Conservation (phyloP, 257 asterid genomes). For the Capsicum chinense region DNA sequence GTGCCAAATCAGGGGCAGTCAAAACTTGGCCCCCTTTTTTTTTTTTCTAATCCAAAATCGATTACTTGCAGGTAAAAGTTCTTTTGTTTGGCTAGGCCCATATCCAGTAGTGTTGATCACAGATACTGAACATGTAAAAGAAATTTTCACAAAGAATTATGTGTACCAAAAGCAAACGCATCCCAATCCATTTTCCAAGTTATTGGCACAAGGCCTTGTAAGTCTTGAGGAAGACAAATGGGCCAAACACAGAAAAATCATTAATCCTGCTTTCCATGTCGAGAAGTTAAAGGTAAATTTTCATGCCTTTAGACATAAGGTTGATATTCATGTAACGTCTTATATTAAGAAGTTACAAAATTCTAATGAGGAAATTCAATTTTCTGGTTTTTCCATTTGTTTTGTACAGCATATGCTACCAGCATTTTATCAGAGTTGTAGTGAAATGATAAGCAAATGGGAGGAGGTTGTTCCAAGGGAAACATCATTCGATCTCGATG, state of each 20-base stretch:
- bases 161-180: constrained; percentile 38
- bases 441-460: constrained; percentile 50
- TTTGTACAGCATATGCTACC: constrained; percentile 51
- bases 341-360: too few relatives aligned
- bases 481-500: constrained; percentile 44
- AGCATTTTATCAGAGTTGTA: constrained; percentile 41
- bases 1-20: too few relatives aligned
- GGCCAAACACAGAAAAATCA: constrained; percentile 64
- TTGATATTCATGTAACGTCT: too few relatives aligned
- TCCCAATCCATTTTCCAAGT: constrained; percentile 46
- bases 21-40: too few relatives aligned
- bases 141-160: constrained; percentile 42
- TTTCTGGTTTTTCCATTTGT: neutral
- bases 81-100: constrained; percentile 62
- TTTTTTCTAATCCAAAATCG: neutral
- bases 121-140: constrained; percentile 56
- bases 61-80: constrained; percentile 47
- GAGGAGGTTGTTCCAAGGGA: constrained; percentile 33
- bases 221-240: constrained; percentile 51
- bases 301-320: neutral
- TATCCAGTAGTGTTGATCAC: constrained; percentile 44
- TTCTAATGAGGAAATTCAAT: too few relatives aligned
- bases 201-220: constrained; percentile 47
- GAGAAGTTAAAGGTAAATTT: constrained; percentile 41
- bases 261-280: constrained; percentile 65